phyloP scores from a whole-genome alignment of 2,329 filamentous ascomycete species.

The Xylaria sp. region DNA sequence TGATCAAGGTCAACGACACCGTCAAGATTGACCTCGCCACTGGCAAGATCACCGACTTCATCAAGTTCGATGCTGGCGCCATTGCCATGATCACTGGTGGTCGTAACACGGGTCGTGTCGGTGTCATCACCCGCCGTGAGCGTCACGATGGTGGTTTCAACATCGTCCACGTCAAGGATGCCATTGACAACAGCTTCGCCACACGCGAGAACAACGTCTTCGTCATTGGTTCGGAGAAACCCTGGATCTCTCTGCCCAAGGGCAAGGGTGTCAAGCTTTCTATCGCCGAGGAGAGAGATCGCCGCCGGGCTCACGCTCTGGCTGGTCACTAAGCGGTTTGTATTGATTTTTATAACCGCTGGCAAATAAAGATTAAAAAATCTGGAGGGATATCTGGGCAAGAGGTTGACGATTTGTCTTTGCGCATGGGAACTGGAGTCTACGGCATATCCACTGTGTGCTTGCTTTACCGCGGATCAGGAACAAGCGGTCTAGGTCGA shows the following conservation, averaged over 20 bases:
- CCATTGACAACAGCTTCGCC: conserved; percentile 99
- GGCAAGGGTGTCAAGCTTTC: conserved; percentile 99
- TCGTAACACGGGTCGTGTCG: conserved; percentile 99
- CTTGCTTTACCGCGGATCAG: conserved; percentile 45
- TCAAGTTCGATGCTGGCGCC: conserved; percentile 98
- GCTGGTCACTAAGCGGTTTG: conserved; percentile 60
- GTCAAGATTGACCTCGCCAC: conserved; percentile 98
- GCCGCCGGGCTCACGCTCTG: conserved; percentile 77
- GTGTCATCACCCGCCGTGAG: conserved; percentile 99
- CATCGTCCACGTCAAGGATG: conserved; percentile 99
- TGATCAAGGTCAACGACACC: conserved; percentile 99
- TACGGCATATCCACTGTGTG: conserved; percentile 51
- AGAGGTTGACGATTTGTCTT: conserved; percentile 48
- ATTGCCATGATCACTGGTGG: conserved; percentile 99
- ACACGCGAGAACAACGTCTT: conserved; percentile 99
- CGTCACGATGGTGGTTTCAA: conserved; percentile 99
- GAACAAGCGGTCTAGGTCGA: conserved; percentile 48
- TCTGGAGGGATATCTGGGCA: conserved; percentile 41
- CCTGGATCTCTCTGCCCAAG: conserved; percentile 99
- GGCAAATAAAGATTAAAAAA: conserved; percentile 45
- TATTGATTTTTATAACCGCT: conserved; percentile 32
- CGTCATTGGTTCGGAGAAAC: conserved; percentile 98
- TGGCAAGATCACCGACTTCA: conserved; percentile 98
- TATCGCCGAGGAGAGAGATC: conserved; percentile 99
- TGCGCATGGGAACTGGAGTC: conserved; percentile 52